These are phyloP conservation scores for Eucalyptus cladocalyx DNA, from an alignment of 345 rosid species.

Conservation along the genomic window DNA sequence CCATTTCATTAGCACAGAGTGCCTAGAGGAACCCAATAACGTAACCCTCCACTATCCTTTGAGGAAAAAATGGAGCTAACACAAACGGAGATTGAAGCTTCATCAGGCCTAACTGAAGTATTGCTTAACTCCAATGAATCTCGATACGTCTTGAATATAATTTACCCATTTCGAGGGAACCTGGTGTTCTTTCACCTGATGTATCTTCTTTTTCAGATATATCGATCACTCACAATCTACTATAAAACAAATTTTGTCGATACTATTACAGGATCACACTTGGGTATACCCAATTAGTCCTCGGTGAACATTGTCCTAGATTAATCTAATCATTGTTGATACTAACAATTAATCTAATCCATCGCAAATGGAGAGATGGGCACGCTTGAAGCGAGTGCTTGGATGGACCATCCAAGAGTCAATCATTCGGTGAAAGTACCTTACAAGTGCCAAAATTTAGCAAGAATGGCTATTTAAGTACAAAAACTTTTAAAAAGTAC, in stretches of 20 bases:
- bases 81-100: not conserved
- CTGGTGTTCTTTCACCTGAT: not conserved
- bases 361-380: not conserved
- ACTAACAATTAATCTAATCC: not conserved
- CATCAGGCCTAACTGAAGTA: not conserved
- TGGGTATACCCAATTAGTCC: not conserved
- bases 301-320: not conserved
- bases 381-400: not conserved
- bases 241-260: not conserved
- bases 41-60: not conserved
- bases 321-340: not conserved
- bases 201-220: not conserved
- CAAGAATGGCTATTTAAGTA: no score
- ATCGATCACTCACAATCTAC: not conserved
- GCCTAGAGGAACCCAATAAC: not conserved
- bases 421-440: fast-evolving
- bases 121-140: not conserved
- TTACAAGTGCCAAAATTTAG: no score
- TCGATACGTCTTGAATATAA: not conserved
- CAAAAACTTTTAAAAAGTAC: no score
- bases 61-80: not conserved
- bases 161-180: not conserved
- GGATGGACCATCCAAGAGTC: not conserved
- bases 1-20: not conserved
- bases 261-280: not conserved